Percentiles rank a stretch among this genome's conserved stretches.
phyloP scores from a whole-genome alignment of 106 monocot genomes.

The Allium cepa region DNA sequence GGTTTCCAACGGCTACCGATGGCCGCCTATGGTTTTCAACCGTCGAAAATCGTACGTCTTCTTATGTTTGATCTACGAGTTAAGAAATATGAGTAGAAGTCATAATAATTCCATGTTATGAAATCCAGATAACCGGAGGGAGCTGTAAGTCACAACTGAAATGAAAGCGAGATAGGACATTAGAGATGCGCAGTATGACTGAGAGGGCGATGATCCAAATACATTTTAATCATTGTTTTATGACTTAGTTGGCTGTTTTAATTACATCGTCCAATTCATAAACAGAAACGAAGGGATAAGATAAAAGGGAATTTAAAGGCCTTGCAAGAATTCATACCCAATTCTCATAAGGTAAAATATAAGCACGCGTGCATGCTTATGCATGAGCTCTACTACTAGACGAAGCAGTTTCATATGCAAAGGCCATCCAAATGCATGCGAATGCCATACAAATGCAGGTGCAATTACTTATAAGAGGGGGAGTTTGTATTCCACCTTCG shows the following conservation, averaged over 20 bases:
- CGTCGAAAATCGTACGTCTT: too few species aligned
- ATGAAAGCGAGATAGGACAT: conserved; percentile 2
- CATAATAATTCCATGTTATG: too few species aligned
- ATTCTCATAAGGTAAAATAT: conserved; percentile 7
- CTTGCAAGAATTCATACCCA: conserved; percentile 5
- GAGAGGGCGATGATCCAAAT: neutral
- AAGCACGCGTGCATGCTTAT: neutral
- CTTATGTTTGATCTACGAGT: too few species aligned
- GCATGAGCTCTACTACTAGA: conserved; percentile 5
- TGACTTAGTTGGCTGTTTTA: neutral
- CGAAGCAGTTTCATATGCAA: neutral
- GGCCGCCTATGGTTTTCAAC: too few species aligned
- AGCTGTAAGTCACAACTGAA: neutral
- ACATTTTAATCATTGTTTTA: neutral
- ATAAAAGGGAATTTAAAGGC: conserved; percentile 12
- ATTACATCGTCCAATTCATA: neutral
- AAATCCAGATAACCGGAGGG: neutral
- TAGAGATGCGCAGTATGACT: conserved; percentile 12
- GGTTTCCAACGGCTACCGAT: too few species aligned
- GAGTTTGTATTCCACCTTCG: neutral
- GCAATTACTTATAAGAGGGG: neutral
- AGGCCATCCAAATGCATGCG: conserved; percentile 4
- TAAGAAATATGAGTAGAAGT: too few species aligned
- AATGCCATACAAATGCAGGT: conserved; percentile 10
- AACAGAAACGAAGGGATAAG: conserved; percentile 11